phyloP scores from a whole-genome alignment of 352 stramenopile genomes.

The Phytophthora tentaculata region DNA sequence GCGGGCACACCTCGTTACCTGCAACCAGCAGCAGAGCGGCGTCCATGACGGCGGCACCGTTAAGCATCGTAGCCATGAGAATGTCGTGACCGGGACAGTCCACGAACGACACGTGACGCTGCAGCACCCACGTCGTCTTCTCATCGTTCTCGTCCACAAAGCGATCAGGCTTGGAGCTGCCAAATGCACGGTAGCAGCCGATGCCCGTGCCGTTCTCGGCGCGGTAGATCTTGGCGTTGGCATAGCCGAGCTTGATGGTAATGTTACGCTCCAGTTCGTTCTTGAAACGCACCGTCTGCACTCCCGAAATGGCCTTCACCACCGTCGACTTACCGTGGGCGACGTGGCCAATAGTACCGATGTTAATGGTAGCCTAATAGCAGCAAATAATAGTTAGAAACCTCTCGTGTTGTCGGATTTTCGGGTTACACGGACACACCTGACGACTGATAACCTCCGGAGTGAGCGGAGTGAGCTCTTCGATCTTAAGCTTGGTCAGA shows the following conservation, averaged over 20 bases:
- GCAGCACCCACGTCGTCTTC: conserved; percentile 91
- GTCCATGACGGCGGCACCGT: conserved; percentile 99
- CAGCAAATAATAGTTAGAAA: conserved; percentile 1
- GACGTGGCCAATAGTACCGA: conserved; percentile 99
- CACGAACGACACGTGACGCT: conserved; percentile 99
- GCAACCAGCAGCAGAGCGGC: conserved; percentile 98
- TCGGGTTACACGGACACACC: conserved; percentile 2
- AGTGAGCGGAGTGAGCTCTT: conserved; percentile 96
- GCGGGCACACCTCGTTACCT: conserved; percentile 98
- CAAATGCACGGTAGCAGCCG: conserved; percentile 90
- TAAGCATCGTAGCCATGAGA: conserved; percentile 99
- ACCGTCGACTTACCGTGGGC: conserved; percentile 99
- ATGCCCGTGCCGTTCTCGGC: conserved; percentile 83
- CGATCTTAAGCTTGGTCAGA: conserved; percentile 94
- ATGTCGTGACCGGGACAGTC: conserved; percentile 99
- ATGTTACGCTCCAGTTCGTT: conserved; percentile 99
- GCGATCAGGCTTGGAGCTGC: conserved; percentile 87
- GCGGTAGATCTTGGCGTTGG: conserved; percentile 99
- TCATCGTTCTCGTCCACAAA: conserved; percentile 89
- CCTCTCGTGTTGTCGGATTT: neutral
- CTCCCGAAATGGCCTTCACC: conserved; percentile 99
- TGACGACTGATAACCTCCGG: conserved; percentile 97
- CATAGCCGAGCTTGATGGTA: conserved; percentile 99
- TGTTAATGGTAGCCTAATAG: conserved; percentile 98
- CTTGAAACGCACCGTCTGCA: conserved; percentile 98